Base-by-base conservation (phyloP, 1,139 yeast genomes). In the Eremothecium sinecaudum region DNA sequence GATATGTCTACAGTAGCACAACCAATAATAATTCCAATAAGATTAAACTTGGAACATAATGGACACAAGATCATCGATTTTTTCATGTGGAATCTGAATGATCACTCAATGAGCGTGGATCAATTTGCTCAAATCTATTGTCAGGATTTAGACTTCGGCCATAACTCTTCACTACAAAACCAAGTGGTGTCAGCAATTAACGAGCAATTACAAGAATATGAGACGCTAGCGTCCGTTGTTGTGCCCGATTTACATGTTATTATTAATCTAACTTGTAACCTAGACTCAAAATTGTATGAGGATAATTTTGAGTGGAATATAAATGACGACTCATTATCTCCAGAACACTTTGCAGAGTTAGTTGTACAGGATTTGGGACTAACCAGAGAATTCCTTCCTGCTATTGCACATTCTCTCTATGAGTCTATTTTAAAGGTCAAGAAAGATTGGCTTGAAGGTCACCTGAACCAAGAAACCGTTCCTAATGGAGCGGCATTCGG, bases 271-370 rank as follows among this genome's bases (percentile, higher is more conserved):
- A 78, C 92, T 10, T 86, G 92, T 27, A 84, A 80, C 53, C 65
- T 90, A 42, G 86, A 86, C 47, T 82, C 82, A 51, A 79, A 78
- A 48, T 67, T 87, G 32, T 84, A 79, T 50, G 94, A 87, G 49
- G 99, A 90, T 60, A 80, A 82, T 53, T 79, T 90, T 46, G 98
- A 90, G 58, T 90, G 98, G 97, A 94, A 90, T 53, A 64, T 90
- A 40, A 66, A 44, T 32, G 59, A 56, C 29, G 41, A 42, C 18
- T 38, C 46, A 5, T 64, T 68, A n/a, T 75, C 92, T 0, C 96
- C 98, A 0, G 95, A 86, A 53, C 63, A 63, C 33, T 90, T 90
- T 63, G 94, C 97, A 0, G 73, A 69, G 43, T 71, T 71, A 3
- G 86, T 87, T 2, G 95, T 84, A 3, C 69, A 74, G 24, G 99